phyloP scores from a whole-genome alignment of 768 basidiomycete species.

The Boletus tomentosulus region DNA sequence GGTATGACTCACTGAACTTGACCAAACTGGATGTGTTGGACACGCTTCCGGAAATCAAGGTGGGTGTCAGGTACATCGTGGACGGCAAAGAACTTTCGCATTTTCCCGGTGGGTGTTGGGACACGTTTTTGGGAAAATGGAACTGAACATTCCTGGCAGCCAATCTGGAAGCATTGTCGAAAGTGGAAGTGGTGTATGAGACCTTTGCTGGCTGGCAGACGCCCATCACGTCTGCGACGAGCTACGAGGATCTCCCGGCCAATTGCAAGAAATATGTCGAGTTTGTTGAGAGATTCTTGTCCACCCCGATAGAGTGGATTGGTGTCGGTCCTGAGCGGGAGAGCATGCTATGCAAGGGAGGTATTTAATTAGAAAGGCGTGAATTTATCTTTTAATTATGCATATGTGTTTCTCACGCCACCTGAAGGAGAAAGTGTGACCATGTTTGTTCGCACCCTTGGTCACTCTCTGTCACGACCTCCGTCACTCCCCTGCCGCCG shows the following conservation, averaged over 20 bases:
- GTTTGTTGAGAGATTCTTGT: constrained; percentile 76
- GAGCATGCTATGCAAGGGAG: constrained; percentile 53
- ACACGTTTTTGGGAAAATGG: not conserved
- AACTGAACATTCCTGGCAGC: constrained; percentile 41
- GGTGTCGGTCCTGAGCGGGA: constrained; percentile 88
- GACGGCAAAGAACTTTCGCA: constrained; percentile 75
- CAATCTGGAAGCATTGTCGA: constrained; percentile 75
- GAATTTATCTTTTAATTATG: not conserved
- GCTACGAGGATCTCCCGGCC: constrained; percentile 74
- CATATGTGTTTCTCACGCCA: constrained; percentile 22
- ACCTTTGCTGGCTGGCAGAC: constrained; percentile 90
- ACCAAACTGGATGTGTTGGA: constrained; percentile 97
- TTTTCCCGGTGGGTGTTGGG: constrained; percentile 70
- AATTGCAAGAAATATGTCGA: constrained; percentile 83
- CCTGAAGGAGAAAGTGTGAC: constrained; percentile 13
- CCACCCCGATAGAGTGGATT: constrained; percentile 83
- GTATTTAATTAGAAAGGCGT: constrained; percentile 20
- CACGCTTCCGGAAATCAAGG: constrained; percentile 77
- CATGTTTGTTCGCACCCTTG: constrained; percentile 17
- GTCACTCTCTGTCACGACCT: constrained; percentile 33
- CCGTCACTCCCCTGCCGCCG: constrained; percentile 33
- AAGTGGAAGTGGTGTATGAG: constrained; percentile 81
- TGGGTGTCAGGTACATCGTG: constrained; percentile 75
- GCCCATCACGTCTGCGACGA: constrained; percentile 58
- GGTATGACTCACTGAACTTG: constrained; percentile 89